These are phyloP conservation scores for Phytophthora cryptogea DNA, from an alignment of 352 stramenopile genomes.

Conservation along the genomic window DNA sequence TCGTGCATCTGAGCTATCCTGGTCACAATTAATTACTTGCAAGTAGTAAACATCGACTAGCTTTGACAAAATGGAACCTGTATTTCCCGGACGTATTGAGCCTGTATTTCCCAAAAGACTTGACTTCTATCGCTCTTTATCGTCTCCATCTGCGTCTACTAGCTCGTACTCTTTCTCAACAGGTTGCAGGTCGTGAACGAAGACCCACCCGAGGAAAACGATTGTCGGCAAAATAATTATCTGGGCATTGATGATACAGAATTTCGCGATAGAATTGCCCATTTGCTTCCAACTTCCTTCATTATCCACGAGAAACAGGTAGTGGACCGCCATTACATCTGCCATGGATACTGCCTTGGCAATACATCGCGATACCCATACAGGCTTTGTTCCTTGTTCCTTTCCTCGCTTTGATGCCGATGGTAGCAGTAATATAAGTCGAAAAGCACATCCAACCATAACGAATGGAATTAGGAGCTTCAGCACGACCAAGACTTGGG, in stretches of 20 bases:
- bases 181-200: slow-evolving; percentile 35
- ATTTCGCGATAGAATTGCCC: slow-evolving; percentile 85
- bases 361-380: slow-evolving; percentile 46
- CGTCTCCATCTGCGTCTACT: slow-evolving; percentile 13
- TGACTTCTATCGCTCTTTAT: slow-evolving; percentile 23
- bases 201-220: slow-evolving; percentile 40
- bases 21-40: slow-evolving; percentile 55
- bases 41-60: slow-evolving; percentile 25
- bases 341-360: slow-evolving; percentile 63
- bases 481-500: slow-evolving; percentile 65
- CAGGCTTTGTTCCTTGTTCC: slow-evolving; percentile 9
- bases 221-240: slow-evolving; percentile 75
- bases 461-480: slow-evolving; percentile 82
- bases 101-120: background rate
- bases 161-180: slow-evolving; percentile 15
- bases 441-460: slow-evolving; percentile 67
- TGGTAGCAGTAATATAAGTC: slow-evolving; percentile 46
- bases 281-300: slow-evolving; percentile 89
- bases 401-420: slow-evolving; percentile 15
- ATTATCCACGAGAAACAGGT: slow-evolving; percentile 78
- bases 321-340: slow-evolving; percentile 72
- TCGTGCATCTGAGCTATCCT: slow-evolving; percentile 50
- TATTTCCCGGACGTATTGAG: background rate
- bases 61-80: background rate
- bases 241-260: slow-evolving; percentile 78